A percentile compares a stretch with the other conserved stretches of the same genome.
phyloP scores from a whole-genome alignment of 148 eudicot genomes.

The Vaccinium darrowii region DNA sequence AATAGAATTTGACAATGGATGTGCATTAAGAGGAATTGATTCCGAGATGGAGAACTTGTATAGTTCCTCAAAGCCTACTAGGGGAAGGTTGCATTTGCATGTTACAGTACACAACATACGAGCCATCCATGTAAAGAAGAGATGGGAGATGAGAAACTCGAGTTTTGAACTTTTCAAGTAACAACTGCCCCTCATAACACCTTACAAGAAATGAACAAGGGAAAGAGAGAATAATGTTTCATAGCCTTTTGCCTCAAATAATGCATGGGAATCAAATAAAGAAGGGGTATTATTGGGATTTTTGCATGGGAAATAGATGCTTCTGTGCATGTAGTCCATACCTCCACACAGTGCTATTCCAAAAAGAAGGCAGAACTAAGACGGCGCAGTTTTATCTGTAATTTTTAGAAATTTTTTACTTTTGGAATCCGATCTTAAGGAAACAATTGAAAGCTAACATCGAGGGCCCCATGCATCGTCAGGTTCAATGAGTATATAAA shows the following conservation, averaged over 20 bases:
- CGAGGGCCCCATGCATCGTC: slow-evolving; percentile 24
- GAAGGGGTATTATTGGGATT: slow-evolving; percentile 22
- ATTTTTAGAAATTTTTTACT: slow-evolving; percentile 14
- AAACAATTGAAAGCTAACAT: slow-evolving; percentile 25
- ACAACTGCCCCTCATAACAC: slow-evolving; percentile 48
- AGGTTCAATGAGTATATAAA: slow-evolving; percentile 35
- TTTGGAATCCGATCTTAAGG: slow-evolving; percentile 29
- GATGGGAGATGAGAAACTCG: slow-evolving; percentile 20
- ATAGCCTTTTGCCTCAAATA: slow-evolving; percentile 23
- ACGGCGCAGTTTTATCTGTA: slow-evolving; percentile 2
- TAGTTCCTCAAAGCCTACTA: slow-evolving; percentile 10
- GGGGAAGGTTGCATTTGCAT: slow-evolving; percentile 18
- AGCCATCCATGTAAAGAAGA: slow-evolving; percentile 22
- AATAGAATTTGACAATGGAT: slow-evolving; percentile 27
- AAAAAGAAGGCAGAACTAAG: neutral
- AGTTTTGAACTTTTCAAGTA: slow-evolving; percentile 23
- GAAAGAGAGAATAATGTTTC: slow-evolving; percentile 38
- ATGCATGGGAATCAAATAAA: slow-evolving; percentile 45
- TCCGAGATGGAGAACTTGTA: slow-evolving; percentile 14
- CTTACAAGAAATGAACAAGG: slow-evolving; percentile 32
- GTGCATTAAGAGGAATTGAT: slow-evolving; percentile 36
- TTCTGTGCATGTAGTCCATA: slow-evolving; percentile 20
- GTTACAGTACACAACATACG: slow-evolving; percentile 23
- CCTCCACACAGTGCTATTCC: slow-evolving; percentile 11
- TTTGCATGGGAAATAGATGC: slow-evolving; percentile 4